These are phyloP conservation scores for Neurospora sp. DNA, from an alignment of 2,329 filamentous ascomycete genomes.

Conservation along the genomic window DNA sequence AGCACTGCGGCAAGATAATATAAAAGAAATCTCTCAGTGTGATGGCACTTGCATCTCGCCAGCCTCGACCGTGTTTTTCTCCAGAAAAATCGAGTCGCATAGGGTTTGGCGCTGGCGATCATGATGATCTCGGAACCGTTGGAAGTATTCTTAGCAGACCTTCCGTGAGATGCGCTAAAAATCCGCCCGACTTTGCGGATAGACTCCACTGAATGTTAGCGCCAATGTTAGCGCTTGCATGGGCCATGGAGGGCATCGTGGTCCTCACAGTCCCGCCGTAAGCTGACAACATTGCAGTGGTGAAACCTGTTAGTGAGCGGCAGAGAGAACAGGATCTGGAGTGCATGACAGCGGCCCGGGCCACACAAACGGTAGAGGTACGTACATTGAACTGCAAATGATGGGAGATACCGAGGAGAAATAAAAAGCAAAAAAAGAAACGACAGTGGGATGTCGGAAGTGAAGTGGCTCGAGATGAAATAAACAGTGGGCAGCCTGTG, in stretches of 20 bases:
- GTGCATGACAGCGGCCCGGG: not conserved
- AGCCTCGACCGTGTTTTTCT: not conserved
- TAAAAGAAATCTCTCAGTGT: not conserved
- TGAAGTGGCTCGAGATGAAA: not conserved
- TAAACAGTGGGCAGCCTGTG: not conserved
- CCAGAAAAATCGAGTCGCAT: not conserved
- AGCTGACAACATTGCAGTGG: not conserved
- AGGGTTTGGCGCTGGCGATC: not conserved
- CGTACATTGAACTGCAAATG: too few species aligned
- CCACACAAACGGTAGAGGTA: not conserved
- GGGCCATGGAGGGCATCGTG: not conserved
- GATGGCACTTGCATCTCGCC: not conserved
- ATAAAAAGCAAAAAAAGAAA: not conserved
- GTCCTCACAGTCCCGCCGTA: not conserved
- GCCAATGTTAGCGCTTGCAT: not conserved
- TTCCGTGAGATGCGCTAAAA: not conserved
- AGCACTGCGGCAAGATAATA: not conserved
- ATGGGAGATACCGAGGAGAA: not conserved
- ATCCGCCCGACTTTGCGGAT: not conserved
- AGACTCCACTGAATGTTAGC: not conserved
- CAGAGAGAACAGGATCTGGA: not conserved
- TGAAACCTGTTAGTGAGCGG: not conserved
- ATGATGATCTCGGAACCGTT: not conserved
- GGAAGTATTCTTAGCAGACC: not conserved
- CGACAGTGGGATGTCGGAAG: not conserved